Evolutionary conservation across 2,329 filamentous ascomycete species (phyloP), one percentile per base, ranked within the genome.

Genomic region (Sporothrix protearum): DNA sequence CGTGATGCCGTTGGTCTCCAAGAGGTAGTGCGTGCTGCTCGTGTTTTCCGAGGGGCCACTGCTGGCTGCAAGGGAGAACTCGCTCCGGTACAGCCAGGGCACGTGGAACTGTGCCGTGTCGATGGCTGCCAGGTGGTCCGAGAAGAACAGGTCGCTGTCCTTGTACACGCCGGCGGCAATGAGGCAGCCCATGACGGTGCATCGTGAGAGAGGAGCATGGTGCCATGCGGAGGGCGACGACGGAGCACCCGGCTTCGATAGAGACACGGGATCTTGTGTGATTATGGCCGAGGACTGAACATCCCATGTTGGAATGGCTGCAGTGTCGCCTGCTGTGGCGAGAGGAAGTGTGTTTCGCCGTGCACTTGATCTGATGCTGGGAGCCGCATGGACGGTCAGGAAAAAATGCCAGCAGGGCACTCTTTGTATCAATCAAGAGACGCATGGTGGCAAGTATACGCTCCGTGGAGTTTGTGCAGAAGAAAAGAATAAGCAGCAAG

Each of bases 71-170:
- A 88, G 74, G 0, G 73, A 72, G 70, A 88, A 85, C 72, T 89
- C 85, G 51, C 84, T 79, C 14, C 87, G 82, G 74, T 89, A 90
- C 30, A 89, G 76, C 87, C 88, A 90, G 0, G 87, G 85, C 0
- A 84, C 82, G 0, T 79, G 77, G 71, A 89, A 90, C 57, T 82
- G 82, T 1, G 79, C 77, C 16, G 78, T 75, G 68, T 87, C 81
- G 47, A 88, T 71, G 2, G 49, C 69, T 12, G 75, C 73, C 53
- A 82, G 76, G 72, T 85, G 84, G 30, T 85, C 79, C 0, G 86
- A 89, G 77, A 83, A 88, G 78, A 89, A 90, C 0, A 90, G 76
- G 0, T 85, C 78, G 0, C 79, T 78, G 61, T 89, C 87, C 28
- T 83, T 81, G 78, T 86, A 87, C 14, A 85, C 79, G 1, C 82